Base-by-base conservation (phyloP, 768 basidiomycete genomes). In the Tylopilus cervinicoccineus region DNA sequence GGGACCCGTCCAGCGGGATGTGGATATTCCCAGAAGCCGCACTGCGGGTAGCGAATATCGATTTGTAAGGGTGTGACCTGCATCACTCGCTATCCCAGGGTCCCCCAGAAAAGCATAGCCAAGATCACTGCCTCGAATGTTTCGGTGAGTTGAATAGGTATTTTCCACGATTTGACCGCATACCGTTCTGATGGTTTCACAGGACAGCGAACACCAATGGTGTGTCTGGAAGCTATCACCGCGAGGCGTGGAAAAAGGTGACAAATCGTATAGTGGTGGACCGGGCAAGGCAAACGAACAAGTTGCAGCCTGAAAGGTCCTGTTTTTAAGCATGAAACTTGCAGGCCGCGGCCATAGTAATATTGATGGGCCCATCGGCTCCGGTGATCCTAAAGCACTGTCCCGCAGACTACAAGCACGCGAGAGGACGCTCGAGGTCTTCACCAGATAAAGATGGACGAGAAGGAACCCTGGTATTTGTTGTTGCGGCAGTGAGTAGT, bases 61-160 rank as follows among this genome's bases (percentile, higher is more conserved):
- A n/a, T 31, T 16, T 9, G 13, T 22, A 23, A 19, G 6, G 26
- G 39, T n/a, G 20, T 22, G 32, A 38, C 26, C 19, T n/a, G 26
- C 33, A 43, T 31, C 38, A 24, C 36, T 43, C 23, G 31, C 17
- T 8, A 16, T 13, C 23, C 26, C 13, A 29, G 29, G 17, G 26
- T 45, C 29, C 28, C 24, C 13, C 28, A 34, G 33, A 40, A 16
- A 8, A 13, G 34, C 38, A 38, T 53, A 39, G 31, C 47, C 41
- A 47, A 37, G 38, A 43, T 48, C 55, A 57, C 41, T 45, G 43
- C 53, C 53, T 37, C 9, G 19, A 44, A 37, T 48, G 9, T 16
- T 23, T 37, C 47, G 22, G 43, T 14, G 38, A 39, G 19, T 31
- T 26, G 28, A 36, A 31, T 37, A 23, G 22, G 23, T 14, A 12